Conservation (phyloP, 176 grass and related monocot species). For the Eremochloa ophiuroides region DNA sequence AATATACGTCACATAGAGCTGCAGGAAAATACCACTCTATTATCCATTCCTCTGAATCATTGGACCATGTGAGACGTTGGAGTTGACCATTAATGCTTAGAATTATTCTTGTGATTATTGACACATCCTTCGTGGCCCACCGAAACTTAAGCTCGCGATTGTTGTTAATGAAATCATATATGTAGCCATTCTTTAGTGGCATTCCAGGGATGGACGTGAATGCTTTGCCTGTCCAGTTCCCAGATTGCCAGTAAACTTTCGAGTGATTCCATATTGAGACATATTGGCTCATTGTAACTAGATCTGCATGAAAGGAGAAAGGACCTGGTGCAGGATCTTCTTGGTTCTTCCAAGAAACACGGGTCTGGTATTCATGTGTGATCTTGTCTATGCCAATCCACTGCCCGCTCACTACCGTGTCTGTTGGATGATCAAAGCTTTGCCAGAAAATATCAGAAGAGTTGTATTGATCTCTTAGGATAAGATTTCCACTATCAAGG, state of each 20-base stretch:
- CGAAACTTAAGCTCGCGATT: constrained; percentile 1
- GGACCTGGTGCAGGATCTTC: too few species aligned
- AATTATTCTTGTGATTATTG: constrained; percentile 29
- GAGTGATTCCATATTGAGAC: constrained; percentile 17
- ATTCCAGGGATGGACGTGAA: constrained; percentile 27
- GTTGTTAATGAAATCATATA: constrained; percentile 19
- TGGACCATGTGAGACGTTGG: constrained; percentile 10
- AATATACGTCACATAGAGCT: constrained; percentile 22
- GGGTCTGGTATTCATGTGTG: too few species aligned
- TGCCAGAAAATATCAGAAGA: constrained; percentile 28
- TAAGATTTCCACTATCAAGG: constrained; percentile 28
- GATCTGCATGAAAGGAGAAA: too few species aligned
- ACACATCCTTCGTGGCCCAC: constrained; percentile 14
- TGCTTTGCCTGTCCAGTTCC: constrained; percentile 35
- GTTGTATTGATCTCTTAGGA: constrained; percentile 15
- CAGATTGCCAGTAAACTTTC: constrained; percentile 27
- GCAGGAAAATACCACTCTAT: constrained; percentile 14
- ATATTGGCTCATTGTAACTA: too few species aligned
- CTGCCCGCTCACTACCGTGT: constrained; percentile 25
- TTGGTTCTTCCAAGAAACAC: too few species aligned
- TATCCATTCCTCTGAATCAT: constrained; percentile 17
- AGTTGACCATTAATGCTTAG: constrained; percentile 7
- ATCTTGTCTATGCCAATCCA: too few species aligned
- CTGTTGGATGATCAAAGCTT: constrained; percentile 38
- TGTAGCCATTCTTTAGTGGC: neutral